A percentile compares a stretch with the other conserved stretches of the same genome.
phyloP scores from a whole-genome alignment of 2,329 filamentous ascomycete species.

The Paracoccidioides lutzii region DNA sequence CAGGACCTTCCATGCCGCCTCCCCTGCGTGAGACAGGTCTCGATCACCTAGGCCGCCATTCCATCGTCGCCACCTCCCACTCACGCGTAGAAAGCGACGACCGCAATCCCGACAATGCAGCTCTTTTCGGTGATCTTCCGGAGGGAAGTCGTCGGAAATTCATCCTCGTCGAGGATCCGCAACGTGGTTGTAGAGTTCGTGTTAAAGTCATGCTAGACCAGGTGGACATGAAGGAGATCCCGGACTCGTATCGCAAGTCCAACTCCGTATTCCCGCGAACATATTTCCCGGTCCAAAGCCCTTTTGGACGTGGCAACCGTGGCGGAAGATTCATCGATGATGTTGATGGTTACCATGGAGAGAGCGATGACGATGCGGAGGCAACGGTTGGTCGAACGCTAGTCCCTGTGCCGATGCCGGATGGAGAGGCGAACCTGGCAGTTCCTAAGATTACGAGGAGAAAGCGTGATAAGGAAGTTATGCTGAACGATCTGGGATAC shows the following conservation, averaged over 20 bases:
- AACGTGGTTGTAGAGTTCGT: slow-evolving; percentile 65
- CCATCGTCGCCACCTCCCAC: slow-evolving; percentile 22
- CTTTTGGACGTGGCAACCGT: slow-evolving; percentile 56
- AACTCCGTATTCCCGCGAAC: slow-evolving; percentile 84
- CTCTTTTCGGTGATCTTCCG: slow-evolving; percentile 76
- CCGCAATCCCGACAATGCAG: slow-evolving; percentile 24
- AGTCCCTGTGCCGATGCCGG: slow-evolving; percentile 48
- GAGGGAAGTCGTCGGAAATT: slow-evolving; percentile 91
- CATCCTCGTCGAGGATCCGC: slow-evolving; percentile 83
- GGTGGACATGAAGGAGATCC: slow-evolving; percentile 90
- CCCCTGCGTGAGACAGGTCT: slow-evolving; percentile 46
- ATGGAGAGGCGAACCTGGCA: slow-evolving; percentile 62
- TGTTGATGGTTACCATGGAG: slow-evolving; percentile 46
- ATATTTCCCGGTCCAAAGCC: slow-evolving; percentile 79
- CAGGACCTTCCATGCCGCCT: slow-evolving; percentile 49
- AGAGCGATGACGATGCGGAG: slow-evolving; percentile 17
- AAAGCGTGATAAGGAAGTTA: slow-evolving; percentile 68
- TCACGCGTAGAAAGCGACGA: slow-evolving; percentile 16
- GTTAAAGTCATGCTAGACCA: slow-evolving; percentile 88
- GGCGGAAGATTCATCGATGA: slow-evolving; percentile 64
- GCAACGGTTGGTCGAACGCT: slow-evolving; percentile 33
- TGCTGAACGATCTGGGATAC: slow-evolving; percentile 83
- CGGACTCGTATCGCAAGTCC: slow-evolving; percentile 81
- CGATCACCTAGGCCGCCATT: slow-evolving; percentile 25
- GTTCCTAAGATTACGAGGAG: slow-evolving; percentile 61